Base-by-base conservation (phyloP, 2,329 filamentous ascomycete genomes). In the Zymoseptoria pseudotritici region DNA sequence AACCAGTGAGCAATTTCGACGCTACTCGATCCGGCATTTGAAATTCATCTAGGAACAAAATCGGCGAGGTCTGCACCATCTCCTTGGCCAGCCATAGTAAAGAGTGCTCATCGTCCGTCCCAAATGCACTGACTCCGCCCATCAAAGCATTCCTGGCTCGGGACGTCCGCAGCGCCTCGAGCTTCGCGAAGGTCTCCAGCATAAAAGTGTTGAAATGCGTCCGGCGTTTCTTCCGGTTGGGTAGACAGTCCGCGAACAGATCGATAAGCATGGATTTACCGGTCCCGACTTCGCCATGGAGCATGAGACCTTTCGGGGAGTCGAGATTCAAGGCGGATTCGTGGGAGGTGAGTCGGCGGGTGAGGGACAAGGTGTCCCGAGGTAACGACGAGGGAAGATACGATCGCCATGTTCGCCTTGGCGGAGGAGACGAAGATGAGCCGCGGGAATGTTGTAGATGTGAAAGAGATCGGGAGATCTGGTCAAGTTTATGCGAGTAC, bases 181-280 rank as follows among this genome's bases (percentile, higher is more conserved):
- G 78, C 55, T 86, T 85, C 0, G 88, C 86, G 53, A 92, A 80
- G 0, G 84, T 86, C 65, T 92, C 86, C 8, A 93, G 78, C 88
- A 94, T 94, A 68, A 94, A 94, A 0, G 88, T 91, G 71, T 90
- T 91, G 75, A 91, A 94, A 70, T 93, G 90, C 85, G 87, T 91
- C 61, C 89, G 79, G 66, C 82, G 80, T 76, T 93, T 93, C 68
- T 85, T 86, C 52, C 80, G 77, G 17, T 85, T 91, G 1, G 90
- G 90, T 3, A 94, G 75, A 55, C 87, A 88, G 56, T 91, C 86
- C 13, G 88, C 88, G n/a, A 94, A 83, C 0, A 94, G 77, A 68
- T 93, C 89, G 13, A 92, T 80, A n/a, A 94, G 81, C 88, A 94
- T 91, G 4, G 85, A 89, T 72, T 94, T 94, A 13, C 90, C 89